A percentile compares a stretch with the other conserved stretches of the same genome.
phyloP scores from a whole-genome alignment of 83 land plant species.

The Picea abies region DNA sequence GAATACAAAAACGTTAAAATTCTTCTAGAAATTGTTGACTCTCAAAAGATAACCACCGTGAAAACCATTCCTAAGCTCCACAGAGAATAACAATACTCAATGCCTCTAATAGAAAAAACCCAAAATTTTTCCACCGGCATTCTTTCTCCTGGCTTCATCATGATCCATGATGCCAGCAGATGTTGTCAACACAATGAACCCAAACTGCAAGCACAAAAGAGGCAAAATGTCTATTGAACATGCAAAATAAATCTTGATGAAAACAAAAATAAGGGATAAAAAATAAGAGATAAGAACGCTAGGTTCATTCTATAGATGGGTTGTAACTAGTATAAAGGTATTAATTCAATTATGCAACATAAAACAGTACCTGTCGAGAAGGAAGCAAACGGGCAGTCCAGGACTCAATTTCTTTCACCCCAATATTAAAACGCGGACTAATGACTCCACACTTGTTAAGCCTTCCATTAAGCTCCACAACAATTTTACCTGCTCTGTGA shows the following conservation, averaged over 20 bases:
- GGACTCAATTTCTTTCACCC: slow-evolving; percentile 55
- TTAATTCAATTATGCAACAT: background rate
- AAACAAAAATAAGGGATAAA: background rate
- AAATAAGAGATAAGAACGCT: background rate
- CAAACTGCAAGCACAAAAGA: no score
- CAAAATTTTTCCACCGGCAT: slow-evolving; percentile 64
- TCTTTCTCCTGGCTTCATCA: slow-evolving; percentile 67
- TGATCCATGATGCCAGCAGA: slow-evolving; percentile 74
- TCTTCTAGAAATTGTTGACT: background rate
- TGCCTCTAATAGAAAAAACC: slow-evolving; percentile 56
- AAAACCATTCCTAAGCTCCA: background rate
- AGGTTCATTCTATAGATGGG: background rate
- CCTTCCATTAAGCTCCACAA: slow-evolving; percentile 67
- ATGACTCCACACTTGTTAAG: slow-evolving; percentile 72
- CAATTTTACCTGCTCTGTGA: slow-evolving; percentile 68
- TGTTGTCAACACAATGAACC: slow-evolving; percentile 25
- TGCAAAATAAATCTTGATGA: background rate
- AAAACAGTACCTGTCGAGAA: slow-evolving; percentile 47
- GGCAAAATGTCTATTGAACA: background rate
- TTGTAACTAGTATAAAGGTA: background rate
- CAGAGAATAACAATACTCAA: no score
- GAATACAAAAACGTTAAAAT: no score
- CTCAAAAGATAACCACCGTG: background rate
- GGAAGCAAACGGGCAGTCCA: slow-evolving; percentile 76
- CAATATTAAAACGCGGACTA: slow-evolving; percentile 67